Conservation (phyloP, 768 basidiomycete species). For the Butyriboletus loyo region DNA sequence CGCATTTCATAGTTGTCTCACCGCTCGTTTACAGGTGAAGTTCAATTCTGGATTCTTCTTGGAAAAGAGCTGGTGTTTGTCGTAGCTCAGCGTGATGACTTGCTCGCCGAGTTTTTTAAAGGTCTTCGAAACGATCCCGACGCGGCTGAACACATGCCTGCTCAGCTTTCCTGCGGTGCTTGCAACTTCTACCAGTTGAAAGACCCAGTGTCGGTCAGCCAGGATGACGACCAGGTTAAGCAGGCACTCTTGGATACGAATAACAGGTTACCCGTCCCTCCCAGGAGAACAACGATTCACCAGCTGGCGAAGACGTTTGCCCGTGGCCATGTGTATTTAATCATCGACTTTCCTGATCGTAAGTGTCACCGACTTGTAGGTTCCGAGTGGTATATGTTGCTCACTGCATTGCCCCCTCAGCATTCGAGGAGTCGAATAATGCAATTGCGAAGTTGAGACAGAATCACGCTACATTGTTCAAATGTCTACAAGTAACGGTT, state of each 20-base stretch:
- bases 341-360: not conserved
- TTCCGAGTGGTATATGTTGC: not conserved
- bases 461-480: not conserved
- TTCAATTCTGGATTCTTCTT: not conserved
- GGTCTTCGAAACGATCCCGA: too few relatives aligned
- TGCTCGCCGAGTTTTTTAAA: too few relatives aligned
- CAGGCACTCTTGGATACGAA: too few relatives aligned
- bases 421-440: not conserved
- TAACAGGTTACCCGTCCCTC: too few relatives aligned
- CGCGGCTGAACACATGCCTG: too few relatives aligned
- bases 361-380: not conserved
- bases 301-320: too few relatives aligned
- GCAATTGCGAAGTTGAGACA: not conserved
- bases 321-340: too few relatives aligned
- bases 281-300: too few relatives aligned
- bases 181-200: too few relatives aligned
- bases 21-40: not conserved
- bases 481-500: not conserved
- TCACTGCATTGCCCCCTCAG: not conserved
- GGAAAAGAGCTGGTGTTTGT: not conserved
- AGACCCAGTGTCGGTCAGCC: too few relatives aligned
- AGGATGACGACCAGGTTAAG: too few relatives aligned
- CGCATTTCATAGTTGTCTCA: not conserved
- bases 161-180: too few relatives aligned
- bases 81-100: not conserved